Conservation (phyloP, 164 flowering plant species). For the Chimonanthus praecox region DNA sequence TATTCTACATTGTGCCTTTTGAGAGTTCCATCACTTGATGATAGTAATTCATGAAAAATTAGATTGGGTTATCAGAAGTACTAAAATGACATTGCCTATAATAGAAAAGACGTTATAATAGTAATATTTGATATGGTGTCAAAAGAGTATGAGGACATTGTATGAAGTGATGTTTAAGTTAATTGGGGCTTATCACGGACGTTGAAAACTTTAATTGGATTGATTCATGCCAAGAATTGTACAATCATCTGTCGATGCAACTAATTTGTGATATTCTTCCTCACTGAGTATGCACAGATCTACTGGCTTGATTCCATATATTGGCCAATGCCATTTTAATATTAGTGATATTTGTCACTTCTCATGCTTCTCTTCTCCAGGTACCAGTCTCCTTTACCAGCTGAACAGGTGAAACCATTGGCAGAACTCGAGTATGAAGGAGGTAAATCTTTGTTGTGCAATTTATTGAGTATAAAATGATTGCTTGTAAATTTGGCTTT, state of each 20-base stretch:
- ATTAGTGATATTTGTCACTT: neutral
- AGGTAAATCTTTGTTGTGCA: slow-evolving; percentile 29
- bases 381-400: slow-evolving; percentile 80
- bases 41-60: too few relatives aligned
- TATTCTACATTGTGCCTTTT: too few relatives aligned
- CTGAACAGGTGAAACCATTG: slow-evolving; percentile 63
- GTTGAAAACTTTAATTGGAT: neutral
- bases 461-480: neutral
- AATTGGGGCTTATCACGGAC: too few relatives aligned
- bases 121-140: too few relatives aligned
- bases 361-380: slow-evolving; percentile 24
- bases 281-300: neutral
- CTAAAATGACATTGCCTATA: too few relatives aligned
- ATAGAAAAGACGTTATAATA: too few relatives aligned
- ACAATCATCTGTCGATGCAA: neutral
- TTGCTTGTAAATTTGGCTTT: too few relatives aligned
- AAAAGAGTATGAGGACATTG: too few relatives aligned
- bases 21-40: too few relatives aligned
- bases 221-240: neutral
- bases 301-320: neutral
- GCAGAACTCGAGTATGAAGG: slow-evolving; percentile 74
- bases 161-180: too few relatives aligned
- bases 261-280: neutral
- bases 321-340: neutral
- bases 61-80: too few relatives aligned